Conservation (phyloP, 768 basidiomycete species). For the Boletus subcaerulescens region DNA sequence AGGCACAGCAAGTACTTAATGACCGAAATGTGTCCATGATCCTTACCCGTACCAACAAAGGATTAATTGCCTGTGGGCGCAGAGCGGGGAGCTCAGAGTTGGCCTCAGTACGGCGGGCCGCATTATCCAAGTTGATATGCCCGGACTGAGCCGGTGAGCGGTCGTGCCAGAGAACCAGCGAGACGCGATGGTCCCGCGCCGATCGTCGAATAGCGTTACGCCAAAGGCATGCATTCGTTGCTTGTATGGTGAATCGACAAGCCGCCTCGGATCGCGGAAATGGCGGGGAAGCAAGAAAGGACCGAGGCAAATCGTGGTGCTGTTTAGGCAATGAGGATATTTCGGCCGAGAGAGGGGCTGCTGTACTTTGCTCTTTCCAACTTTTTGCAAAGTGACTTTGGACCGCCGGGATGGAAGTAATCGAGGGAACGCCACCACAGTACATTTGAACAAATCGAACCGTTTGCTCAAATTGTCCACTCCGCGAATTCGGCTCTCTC, state of each 20-base stretch:
- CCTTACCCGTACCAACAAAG: not conserved
- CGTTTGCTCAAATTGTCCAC: constrained; percentile 15
- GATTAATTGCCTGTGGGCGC: constrained; percentile 2
- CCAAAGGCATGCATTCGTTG: too few species aligned
- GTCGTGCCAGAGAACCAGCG: not conserved
- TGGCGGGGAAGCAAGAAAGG: not conserved
- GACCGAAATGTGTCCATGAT: not conserved
- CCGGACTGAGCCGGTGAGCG: not conserved
- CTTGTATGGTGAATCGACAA: not conserved
- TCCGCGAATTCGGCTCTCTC: constrained; percentile 18
- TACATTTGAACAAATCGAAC: not conserved
- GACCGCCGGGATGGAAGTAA: constrained; percentile 8
- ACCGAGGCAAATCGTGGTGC: not conserved
- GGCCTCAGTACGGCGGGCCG: not conserved
- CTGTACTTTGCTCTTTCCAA: too few species aligned
- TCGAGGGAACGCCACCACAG: not conserved
- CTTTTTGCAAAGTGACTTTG: not conserved
- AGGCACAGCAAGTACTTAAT: constrained; percentile 3
- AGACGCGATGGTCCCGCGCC: not conserved
- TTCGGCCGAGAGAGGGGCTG: too few species aligned
- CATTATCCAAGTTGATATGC: not conserved
- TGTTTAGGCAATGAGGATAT: not conserved
- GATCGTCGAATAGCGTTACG: too few species aligned
- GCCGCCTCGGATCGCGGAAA: not conserved
- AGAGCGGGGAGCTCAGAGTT: not conserved